Conservation (phyloP, 352 stramenopile species). For the Pythium guiyangense region DNA sequence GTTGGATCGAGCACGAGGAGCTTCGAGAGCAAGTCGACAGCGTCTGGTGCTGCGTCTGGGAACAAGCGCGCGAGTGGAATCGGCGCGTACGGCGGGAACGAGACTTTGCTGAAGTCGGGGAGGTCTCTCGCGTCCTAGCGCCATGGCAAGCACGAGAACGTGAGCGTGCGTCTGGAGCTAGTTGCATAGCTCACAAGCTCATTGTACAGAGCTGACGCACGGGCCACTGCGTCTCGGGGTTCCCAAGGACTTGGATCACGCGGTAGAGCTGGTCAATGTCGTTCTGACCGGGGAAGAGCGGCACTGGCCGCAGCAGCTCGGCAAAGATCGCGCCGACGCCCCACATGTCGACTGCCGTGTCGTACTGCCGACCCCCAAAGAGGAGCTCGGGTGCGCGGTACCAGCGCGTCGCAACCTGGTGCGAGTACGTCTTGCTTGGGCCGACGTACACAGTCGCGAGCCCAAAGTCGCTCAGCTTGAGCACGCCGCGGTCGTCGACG, state of each 20-base stretch:
- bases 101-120: conserved; percentile 69
- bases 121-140: conserved; percentile 30
- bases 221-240: conserved; percentile 49
- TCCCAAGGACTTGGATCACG: conserved; percentile 62
- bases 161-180: not conserved
- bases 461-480: conserved; percentile 82
- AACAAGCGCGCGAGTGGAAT: conserved; percentile 42
- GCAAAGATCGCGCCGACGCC: conserved; percentile 57
- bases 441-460: conserved; percentile 61
- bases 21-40: conserved; percentile 47
- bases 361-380: conserved; percentile 62
- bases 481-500: conserved; percentile 35
- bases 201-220: conserved; percentile 10
- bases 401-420: conserved; percentile 79
- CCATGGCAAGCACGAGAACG: not conserved
- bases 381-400: conserved; percentile 81
- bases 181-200: not conserved
- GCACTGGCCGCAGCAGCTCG: conserved; percentile 52
- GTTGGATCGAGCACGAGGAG: conserved; percentile 31
- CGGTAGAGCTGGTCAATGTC: conserved; percentile 81
- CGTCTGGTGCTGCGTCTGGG: conserved; percentile 30
- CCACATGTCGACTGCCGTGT: conserved; percentile 69
- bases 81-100: conserved; percentile 47
- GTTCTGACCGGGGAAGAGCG: conserved; percentile 76
- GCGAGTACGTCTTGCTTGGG: conserved; percentile 37